Conservation (phyloP, 1,284 basidiomycete species). For the Austroboletus novae-zelandiae region DNA sequence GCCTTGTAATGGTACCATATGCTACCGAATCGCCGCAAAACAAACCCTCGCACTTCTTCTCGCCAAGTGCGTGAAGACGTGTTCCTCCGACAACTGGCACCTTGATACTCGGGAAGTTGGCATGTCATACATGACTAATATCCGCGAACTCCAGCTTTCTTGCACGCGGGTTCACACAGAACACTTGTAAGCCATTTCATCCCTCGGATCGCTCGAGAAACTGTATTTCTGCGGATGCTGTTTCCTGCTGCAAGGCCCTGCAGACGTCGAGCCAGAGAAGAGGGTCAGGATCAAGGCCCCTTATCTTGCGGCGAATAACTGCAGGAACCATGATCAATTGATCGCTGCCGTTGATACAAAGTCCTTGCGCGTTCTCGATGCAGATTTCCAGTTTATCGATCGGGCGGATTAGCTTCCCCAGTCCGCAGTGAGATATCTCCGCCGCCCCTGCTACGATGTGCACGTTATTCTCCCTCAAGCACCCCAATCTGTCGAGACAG, state of each 20-base stretch:
- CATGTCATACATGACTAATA: constrained; percentile 20
- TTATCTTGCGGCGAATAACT: not conserved
- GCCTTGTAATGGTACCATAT: too few relatives aligned
- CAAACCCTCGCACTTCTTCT: constrained; percentile 18
- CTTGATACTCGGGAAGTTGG: not conserved
- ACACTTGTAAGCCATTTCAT: constrained; percentile 14
- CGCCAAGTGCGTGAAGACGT: not conserved
- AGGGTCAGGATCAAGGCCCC: not conserved
- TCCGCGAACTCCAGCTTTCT: constrained; percentile 14
- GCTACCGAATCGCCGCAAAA: constrained; percentile 9
- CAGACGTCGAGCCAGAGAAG: not conserved
- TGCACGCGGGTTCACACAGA: constrained; percentile 4
- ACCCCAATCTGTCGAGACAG: not conserved
- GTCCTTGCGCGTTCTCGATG: constrained; percentile 1
- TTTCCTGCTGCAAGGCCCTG: not conserved
- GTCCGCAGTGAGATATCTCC: constrained; percentile 5
- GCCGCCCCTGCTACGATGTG: not conserved
- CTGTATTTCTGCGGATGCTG: constrained; percentile 7
- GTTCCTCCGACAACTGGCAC: not conserved
- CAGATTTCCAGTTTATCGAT: not conserved
- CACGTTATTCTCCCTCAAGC: not conserved
- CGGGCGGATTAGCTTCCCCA: not conserved
- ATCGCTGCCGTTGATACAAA: constrained; percentile 1
- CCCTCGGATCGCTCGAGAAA: constrained; percentile 11
- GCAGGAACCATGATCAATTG: rapidly evolving